Evolutionary conservation across 2,329 filamentous ascomycete genomes (phyloP).

Genomic region (Botrytis elliptica): DNA sequence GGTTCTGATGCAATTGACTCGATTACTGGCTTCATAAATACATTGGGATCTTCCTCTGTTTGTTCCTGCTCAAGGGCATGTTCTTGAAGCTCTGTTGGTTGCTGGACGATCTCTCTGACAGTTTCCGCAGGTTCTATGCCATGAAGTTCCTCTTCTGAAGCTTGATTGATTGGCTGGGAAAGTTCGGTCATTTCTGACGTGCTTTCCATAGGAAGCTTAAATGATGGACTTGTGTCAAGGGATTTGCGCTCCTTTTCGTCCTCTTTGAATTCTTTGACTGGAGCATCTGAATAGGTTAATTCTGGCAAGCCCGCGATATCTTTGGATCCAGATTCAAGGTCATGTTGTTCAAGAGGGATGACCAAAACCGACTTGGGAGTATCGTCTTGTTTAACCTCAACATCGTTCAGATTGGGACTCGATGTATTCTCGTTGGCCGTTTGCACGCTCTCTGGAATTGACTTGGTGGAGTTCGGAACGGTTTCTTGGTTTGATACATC

Average conservation of each 20-base stretch:
- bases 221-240: conserved; percentile 15
- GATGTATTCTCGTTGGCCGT: neutral
- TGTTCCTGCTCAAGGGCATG: neutral
- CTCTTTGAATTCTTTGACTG: conserved; percentile 26
- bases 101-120: neutral
- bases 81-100: neutral
- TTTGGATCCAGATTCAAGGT: neutral
- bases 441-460: neutral
- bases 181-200: neutral
- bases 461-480: neutral
- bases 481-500: conserved; percentile 7
- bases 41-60: neutral
- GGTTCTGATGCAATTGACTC: neutral
- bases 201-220: neutral
- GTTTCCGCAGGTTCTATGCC: neutral
- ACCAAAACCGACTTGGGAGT: neutral
- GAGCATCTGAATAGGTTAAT: neutral
- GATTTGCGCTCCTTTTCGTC: conserved; percentile 27
- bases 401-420: neutral
- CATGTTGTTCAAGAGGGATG: neutral
- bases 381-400: neutral
- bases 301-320: conserved; percentile 5
- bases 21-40: neutral
- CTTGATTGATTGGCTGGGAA: neutral
- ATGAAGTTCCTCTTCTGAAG: conserved; percentile 5